Evolutionary conservation across 2,329 filamentous ascomycete species (phyloP), one percentile per base, ranked within the genome.

Genomic region (Phyllosticta capitalensis): DNA sequence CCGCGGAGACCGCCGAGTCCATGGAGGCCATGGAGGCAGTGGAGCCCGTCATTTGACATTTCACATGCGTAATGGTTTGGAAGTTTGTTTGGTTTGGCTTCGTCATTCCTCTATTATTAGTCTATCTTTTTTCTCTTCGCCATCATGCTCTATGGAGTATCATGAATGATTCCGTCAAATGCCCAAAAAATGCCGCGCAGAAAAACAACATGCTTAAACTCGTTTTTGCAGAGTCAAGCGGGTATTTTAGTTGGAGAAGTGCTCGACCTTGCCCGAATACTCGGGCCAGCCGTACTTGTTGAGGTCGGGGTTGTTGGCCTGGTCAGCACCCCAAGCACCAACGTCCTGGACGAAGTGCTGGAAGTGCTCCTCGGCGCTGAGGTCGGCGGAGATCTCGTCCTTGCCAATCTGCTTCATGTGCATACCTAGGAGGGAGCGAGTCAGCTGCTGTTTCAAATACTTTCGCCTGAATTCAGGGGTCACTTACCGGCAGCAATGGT

Each of bases 361-460:
- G 7, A 77, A 67, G 61, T 80, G 80, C 63, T 77, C 73, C 64
- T 78, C 68, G 19, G 72, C 66, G n/a, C 75, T 79, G 53, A 82
- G 64, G 67, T 83, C 80, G 56, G 82, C 75, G 5, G 81, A 81
- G 66, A 80, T 70, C 59, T 80, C 72, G 59, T 80, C 78, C 67
- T 79, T 60, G 58, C 54, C 58, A 19, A 60, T 60, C 58, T 60
- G 54, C 20, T 52, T 22, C 58, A 60, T 60, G 28, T 60, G 58
- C 49, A 54, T 52, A 20, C 58, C 58, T 60, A 52, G 14, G 28
- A 52, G 9, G 49, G 4, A 21, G n/a, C 5, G 30, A 22, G 12
- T 56, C 21, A 26, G 30, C 55, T 17, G 20, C 28, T 9, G 7
- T 33, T 52, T 12, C 19, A 10, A 19, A 52, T 45, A n/a, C 17